Conservation (phyloP, 495 filamentous ascomycete genomes). For the Physcia stellaris region DNA sequence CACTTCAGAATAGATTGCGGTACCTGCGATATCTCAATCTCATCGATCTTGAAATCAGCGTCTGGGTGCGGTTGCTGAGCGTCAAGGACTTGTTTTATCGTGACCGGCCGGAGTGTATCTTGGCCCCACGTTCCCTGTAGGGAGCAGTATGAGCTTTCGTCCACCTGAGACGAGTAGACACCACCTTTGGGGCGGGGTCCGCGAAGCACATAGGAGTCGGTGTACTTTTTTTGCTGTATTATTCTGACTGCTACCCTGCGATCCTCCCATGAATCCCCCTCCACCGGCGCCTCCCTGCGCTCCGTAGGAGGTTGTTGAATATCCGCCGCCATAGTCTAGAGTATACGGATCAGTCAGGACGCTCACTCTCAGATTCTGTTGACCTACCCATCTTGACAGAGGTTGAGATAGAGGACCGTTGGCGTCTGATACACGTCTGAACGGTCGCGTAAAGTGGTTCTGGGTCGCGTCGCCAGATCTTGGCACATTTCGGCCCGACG, state of each 20-base stretch:
- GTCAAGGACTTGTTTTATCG: conserved; percentile 85
- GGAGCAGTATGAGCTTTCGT: conserved; percentile 15
- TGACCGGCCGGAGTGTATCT: conserved; percentile 78
- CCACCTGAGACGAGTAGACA: conserved; percentile 1
- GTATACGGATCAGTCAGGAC: too few species aligned
- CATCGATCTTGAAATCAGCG: conserved; percentile 67
- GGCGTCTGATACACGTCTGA: neutral
- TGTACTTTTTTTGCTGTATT: conserved; percentile 27
- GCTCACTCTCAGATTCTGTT: too few species aligned
- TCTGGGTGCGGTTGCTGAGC: conserved; percentile 60
- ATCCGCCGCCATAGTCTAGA: conserved; percentile 24
- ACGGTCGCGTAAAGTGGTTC: neutral
- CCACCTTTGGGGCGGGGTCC: too few species aligned
- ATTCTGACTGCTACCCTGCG: conserved; percentile 36
- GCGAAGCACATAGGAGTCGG: too few species aligned
- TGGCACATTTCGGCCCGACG: neutral
- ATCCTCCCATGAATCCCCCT: conserved; percentile 49
- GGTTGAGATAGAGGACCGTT: neutral
- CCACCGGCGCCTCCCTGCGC: conserved; percentile 45
- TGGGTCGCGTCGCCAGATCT: neutral
- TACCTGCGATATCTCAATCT: conserved; percentile 44
- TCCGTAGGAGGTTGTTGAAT: conserved; percentile 43
- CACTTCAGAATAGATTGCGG: too few species aligned
- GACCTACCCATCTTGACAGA: conserved; percentile 6
- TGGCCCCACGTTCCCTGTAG: conserved; percentile 38